Evolutionary conservation across 1,284 basidiomycete species (phyloP), one percentile per base, ranked within the genome.

Genomic region (Earliella scabrosa): DNA sequence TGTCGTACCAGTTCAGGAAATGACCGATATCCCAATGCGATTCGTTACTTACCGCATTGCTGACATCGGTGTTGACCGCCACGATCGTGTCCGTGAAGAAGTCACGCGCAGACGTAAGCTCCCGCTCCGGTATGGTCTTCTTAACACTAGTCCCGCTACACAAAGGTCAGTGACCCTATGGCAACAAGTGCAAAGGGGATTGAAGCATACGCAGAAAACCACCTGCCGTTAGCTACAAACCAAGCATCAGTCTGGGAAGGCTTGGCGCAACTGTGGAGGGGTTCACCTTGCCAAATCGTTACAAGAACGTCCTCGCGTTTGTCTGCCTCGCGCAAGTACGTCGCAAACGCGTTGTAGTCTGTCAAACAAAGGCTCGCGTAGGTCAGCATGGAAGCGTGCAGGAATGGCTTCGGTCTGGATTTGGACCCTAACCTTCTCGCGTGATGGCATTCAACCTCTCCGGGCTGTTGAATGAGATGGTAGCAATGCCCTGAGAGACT

Each of bases 171-270:
- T 13, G 18, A 21, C 13, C 10, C 20, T 26, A n/a, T 35, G 26
- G 6, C n/a, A 10, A 7, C 40, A 5, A 9, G 8, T 2, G 18
- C 8, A 11, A 38, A 6, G 4, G 16, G 23, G 2, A 27, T 20
- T 18, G 11, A 46, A 16, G 71, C 85, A 66, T 67, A 89, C 87
- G 87, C 80, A 73, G 85, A 89, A 68, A 89, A 89, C 85, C 85
- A 89, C 54, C 75, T 80, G 1, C 87, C 87, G 34, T 75, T 84
- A 8, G 85, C 87, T 88, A 50, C 29, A 21, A 3, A 1, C 6
- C n/a, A 14, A 34, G 43, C 11, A 47, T 10, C n/a, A 35, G 10
- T 10, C 20, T 32, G 24, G 23, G 36, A 29, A 23, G n/a, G n/a
- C n/a, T n/a, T n/a, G n/a, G n/a, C n/a, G n/a, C n/a, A 27, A 34